phyloP scores from a whole-genome alignment of 306 rosid genomes.

The Castanea mollissima region DNA sequence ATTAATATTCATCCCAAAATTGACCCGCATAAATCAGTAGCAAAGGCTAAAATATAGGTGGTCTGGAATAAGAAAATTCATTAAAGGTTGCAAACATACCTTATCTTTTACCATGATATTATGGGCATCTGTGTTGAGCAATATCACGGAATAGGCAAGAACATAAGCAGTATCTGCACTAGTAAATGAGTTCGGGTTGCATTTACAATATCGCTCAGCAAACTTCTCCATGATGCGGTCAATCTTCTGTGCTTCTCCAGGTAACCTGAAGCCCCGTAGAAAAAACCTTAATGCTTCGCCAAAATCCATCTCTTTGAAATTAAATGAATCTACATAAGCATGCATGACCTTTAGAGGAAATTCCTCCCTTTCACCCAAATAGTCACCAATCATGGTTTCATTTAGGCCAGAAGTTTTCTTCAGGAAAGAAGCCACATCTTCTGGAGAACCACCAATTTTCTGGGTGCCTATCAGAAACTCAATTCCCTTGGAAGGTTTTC shows the following conservation, averaged over 20 bases:
- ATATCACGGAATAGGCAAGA: conserved; percentile 96
- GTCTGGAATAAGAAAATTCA: conserved; percentile 8
- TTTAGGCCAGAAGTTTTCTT: conserved; percentile 77
- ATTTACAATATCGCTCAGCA: conserved; percentile 99
- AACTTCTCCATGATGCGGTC: conserved; percentile 99
- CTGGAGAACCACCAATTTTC: conserved; percentile 82
- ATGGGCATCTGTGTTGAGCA: conserved; percentile 99
- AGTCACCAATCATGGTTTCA: conserved; percentile 89
- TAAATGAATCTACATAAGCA: conserved; percentile 95
- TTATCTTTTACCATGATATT: conserved; percentile 95
- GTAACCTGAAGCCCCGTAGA: conserved; percentile 93
- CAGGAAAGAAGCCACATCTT: conserved; percentile 84
- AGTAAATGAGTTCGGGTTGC: conserved; percentile 87
- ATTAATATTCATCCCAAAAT: neutral
- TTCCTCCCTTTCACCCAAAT: conserved; percentile 97
- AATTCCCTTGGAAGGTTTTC: conserved; percentile 96
- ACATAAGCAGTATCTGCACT: conserved; percentile 99
- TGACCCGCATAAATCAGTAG: neutral
- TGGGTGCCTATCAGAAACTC: conserved; percentile 78
- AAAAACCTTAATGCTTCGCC: conserved; percentile 96
- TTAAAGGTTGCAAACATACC: conserved; percentile 52
- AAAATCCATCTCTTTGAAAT: conserved; percentile 84
- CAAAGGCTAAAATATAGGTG: conserved; percentile 9
- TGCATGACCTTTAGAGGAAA: conserved; percentile 97
- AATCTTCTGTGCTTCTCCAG: conserved; percentile 99